A percentile compares a stretch with the other conserved stretches of the same genome.
These are phyloP conservation scores for Skeletonema grethae DNA, from an alignment of 108 stramenopile genomes.

Conservation along the genomic window DNA sequence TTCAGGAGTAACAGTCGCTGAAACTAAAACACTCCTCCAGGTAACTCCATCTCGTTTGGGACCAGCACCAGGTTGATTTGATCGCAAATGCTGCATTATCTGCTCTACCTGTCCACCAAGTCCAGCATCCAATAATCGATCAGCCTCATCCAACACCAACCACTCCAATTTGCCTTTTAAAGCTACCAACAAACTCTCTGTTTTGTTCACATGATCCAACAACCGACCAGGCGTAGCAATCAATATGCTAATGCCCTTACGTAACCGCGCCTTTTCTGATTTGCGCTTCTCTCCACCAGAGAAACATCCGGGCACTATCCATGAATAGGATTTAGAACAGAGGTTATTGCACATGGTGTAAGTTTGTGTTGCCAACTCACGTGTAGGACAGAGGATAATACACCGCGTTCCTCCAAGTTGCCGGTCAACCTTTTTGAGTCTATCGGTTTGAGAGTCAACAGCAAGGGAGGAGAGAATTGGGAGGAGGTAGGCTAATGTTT, in stretches of 20 bases:
- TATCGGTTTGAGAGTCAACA: conserved; percentile 41
- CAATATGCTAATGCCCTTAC: conserved; percentile 95
- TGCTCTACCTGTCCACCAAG: conserved; percentile 92
- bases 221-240: conserved; percentile 98
- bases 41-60: conserved; percentile 75
- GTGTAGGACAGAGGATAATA: conserved; percentile 94
- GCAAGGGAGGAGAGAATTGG: conserved; percentile 93
- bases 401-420: conserved; percentile 63
- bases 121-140: conserved; percentile 94
- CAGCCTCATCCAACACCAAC: conserved; percentile 98
- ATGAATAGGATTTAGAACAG: conserved; percentile 80
- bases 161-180: conserved; percentile 89
- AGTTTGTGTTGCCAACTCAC: conserved; percentile 99
- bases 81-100: conserved; percentile 79
- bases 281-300: conserved; percentile 98
- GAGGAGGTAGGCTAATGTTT: conserved; percentile 92
- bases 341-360: conserved; percentile 88
- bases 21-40: conserved; percentile 91
- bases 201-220: conserved; percentile 97
- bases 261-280: conserved; percentile 93
- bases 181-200: conserved; percentile 31
- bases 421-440: conserved; percentile 76
- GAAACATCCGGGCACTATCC: conserved; percentile 88
- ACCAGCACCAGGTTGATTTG: conserved; percentile 77
- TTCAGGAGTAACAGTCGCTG: conserved; percentile 97